Evolutionary conservation across 768 basidiomycete genomes (phyloP).

Genomic region (Heimioporus sp.): DNA sequence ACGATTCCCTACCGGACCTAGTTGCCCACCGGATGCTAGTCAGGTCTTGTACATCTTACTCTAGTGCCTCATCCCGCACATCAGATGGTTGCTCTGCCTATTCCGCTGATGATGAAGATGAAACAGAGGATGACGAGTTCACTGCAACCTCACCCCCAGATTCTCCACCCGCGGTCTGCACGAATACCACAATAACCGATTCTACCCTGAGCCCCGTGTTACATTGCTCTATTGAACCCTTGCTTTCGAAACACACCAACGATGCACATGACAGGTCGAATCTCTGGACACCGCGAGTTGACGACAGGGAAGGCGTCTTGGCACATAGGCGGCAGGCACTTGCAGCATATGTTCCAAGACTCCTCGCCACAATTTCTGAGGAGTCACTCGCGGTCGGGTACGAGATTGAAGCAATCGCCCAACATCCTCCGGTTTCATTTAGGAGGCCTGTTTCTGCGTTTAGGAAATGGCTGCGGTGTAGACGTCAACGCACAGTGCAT

Average conservation of each 20-base stretch:
- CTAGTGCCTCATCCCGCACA: background rate
- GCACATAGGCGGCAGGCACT: background rate
- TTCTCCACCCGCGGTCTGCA: background rate
- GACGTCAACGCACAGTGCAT: background rate
- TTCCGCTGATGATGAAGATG: slow-evolving; percentile 6
- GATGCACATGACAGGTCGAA: background rate
- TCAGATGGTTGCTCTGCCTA: background rate
- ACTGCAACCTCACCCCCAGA: background rate
- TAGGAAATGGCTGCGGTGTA: background rate
- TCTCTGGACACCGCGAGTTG: background rate
- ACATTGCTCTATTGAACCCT: background rate
- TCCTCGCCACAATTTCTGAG: slow-evolving; percentile 7
- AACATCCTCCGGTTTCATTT: slow-evolving; percentile 4
- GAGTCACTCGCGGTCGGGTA: slow-evolving; percentile 5
- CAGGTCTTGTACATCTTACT: background rate
- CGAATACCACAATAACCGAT: background rate
- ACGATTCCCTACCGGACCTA: slow-evolving; percentile 4
- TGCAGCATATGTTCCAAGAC: background rate
- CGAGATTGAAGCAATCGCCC: background rate
- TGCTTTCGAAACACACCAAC: background rate
- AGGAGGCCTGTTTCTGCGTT: background rate
- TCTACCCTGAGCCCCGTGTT: background rate
- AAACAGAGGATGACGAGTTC: background rate
- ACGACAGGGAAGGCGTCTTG: background rate
- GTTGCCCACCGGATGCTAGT: background rate